phyloP scores from a whole-genome alignment of 2,329 filamentous ascomycete genomes.

The Stagonosporopsis cucurbitacearum region DNA sequence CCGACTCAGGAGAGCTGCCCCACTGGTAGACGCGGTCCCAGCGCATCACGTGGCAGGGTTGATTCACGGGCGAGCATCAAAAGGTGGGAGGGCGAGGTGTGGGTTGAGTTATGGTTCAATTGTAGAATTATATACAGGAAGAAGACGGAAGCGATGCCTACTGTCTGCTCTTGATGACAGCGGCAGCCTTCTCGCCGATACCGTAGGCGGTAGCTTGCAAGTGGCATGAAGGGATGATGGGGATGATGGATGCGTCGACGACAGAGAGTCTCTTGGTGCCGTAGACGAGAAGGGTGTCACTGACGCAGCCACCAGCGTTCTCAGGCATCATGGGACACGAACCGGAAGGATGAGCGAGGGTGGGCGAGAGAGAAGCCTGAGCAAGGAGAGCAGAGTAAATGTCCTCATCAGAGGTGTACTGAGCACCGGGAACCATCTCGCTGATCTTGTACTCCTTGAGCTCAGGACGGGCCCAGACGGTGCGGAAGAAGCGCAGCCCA shows the following conservation, averaged over 20 bases:
- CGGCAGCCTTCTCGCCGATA: conserved; percentile 45
- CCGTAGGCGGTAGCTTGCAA: conserved; percentile 43
- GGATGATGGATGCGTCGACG: conserved; percentile 43
- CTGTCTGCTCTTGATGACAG: conserved; percentile 37
- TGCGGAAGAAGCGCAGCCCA: conserved; percentile 45
- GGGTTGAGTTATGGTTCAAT: not conserved
- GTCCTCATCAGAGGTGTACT: conserved; percentile 32
- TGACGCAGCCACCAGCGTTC: conserved; percentile 36
- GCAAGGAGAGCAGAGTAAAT: conserved; percentile 29
- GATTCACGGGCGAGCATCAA: not conserved
- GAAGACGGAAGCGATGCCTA: not conserved
- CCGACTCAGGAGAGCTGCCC: not conserved
- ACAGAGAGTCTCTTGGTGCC: conserved; percentile 36
- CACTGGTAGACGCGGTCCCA: not conserved
- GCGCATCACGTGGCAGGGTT: not conserved
- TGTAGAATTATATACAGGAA: conserved; percentile 5
- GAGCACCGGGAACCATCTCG: conserved; percentile 33
- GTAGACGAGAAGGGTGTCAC: conserved; percentile 38
- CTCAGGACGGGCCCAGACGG: conserved; percentile 34
- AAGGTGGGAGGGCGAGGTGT: not conserved
- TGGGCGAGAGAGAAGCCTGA: conserved; percentile 31
- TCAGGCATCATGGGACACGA: conserved; percentile 40
- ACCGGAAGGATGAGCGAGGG: conserved; percentile 40
- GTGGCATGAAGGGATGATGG: conserved; percentile 38
- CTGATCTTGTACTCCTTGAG: conserved; percentile 31